Evolutionary conservation across 139 green algal genomes (phyloP).

Genomic region (Haematococcus lacustris): DNA sequence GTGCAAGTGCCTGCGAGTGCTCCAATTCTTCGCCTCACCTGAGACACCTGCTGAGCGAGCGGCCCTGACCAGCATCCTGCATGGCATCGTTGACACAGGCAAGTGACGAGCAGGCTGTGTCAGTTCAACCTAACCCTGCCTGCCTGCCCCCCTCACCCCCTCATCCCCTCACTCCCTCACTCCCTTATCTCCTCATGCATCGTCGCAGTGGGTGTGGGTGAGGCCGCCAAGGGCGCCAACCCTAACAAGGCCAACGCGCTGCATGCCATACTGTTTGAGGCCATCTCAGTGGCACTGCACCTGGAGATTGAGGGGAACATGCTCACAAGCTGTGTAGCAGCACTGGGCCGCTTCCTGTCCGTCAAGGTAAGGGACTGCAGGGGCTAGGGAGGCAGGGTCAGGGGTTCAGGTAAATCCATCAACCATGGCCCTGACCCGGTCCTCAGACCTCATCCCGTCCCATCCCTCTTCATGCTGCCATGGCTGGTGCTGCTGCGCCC

Average conservation of each 20-base stretch:
- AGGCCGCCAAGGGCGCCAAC: slow-evolving; percentile 47
- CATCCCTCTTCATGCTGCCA: too few species aligned
- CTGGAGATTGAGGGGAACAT: slow-evolving; percentile 62
- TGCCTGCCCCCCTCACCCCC: too few species aligned
- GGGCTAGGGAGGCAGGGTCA: too few species aligned
- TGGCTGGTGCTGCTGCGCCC: too few species aligned
- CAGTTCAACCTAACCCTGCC: too few species aligned
- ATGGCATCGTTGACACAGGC: slow-evolving; percentile 43
- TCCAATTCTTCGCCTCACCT: slow-evolving; percentile 91
- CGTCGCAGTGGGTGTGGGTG: slow-evolving; percentile 7
- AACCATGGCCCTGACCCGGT: too few species aligned
- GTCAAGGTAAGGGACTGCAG: slow-evolving; percentile 30
- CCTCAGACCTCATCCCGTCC: too few species aligned
- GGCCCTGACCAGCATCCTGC: slow-evolving; percentile 52
- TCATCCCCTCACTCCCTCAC: too few species aligned
- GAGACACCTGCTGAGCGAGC: slow-evolving; percentile 52
- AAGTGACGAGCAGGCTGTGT: too few species aligned
- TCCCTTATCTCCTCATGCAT: too few species aligned
- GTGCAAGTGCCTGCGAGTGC: slow-evolving; percentile 79
- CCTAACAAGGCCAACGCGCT: slow-evolving; percentile 96
- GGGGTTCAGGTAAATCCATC: too few species aligned
- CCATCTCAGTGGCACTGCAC: slow-evolving; percentile 69
- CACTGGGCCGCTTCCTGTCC: slow-evolving; percentile 29
- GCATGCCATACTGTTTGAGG: slow-evolving; percentile 95
- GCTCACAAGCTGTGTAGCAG: slow-evolving; percentile 41